Evolutionary conservation across 2,329 filamentous ascomycete species (phyloP), one percentile per base, ranked within the genome.

Genomic region (Penicillium sp.): DNA sequence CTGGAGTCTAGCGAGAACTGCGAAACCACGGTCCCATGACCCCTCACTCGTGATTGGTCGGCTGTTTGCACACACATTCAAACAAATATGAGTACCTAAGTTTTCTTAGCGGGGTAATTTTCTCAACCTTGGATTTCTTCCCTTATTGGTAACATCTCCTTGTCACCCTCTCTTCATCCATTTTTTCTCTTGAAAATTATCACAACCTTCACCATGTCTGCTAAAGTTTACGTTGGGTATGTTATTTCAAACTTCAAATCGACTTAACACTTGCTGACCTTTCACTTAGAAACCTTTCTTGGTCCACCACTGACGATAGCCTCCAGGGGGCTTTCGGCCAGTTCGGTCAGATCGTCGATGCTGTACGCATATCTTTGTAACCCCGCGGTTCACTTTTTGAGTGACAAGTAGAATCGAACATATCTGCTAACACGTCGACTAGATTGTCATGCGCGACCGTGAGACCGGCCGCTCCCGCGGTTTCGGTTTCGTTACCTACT

Each of bases 401-500:
- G n/a, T 19, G 39, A 7, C n/a, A 6, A 42, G 39, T 14, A 4
- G 23, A 19, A 13, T 2, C 19, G 1, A 42, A 13, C 19, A 14
- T 13, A 4, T 29, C 21, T 46, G 29, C 53, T 57, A 31, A 59
- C 23, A 6, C 7, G 29, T 16, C 25, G 5, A 19, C 7, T 35
- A 62, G 60, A 56, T 62, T 42, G 60, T 62, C 46, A 55, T 62
- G 58, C 33, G 26, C 19, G 60, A 62, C 60, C 58, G 60, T 53
- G 60, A 62, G 49, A 58, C 60, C 39, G 53, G 55, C 31, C 60
- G 60, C 50, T 56, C 53, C 60, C 60, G 60, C 39, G 60, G 60
- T 45, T 62, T 62, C 50, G 60, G 60, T 33, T 62, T 62, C 60
- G 60, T 62, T 42, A 62, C 60, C 50, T 59, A 48, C 58, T 53